A percentile compares a stretch with the other conserved stretches of the same genome.
Evolutionary conservation across 148 eudicot genomes (phyloP).

Genomic region (Amaranthus hypochondriacus): DNA sequence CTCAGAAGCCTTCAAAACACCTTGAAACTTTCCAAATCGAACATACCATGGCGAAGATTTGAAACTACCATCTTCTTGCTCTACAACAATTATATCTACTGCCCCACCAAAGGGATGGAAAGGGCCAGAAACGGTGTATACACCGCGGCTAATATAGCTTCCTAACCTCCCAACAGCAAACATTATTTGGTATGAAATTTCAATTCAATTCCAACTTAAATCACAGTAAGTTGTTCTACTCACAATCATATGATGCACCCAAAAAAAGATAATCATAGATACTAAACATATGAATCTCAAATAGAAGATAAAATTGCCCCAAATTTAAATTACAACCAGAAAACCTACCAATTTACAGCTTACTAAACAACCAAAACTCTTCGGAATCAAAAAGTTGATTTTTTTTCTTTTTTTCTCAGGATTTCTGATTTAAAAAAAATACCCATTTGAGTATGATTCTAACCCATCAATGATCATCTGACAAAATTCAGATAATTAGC

Average conservation of each 20-base stretch:
- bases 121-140: constrained; percentile 67
- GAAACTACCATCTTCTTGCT: constrained; percentile 77
- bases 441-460: constrained; percentile 10
- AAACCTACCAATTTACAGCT: constrained; percentile 13
- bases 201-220: constrained; percentile 9
- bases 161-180: constrained; percentile 82
- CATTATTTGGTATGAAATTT: constrained; percentile 38
- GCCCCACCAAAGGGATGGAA: constrained; percentile 97
- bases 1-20: constrained; percentile 74
- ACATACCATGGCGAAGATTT: constrained; percentile 98
- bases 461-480: neutral
- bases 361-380: constrained; percentile 2
- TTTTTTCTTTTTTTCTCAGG: neutral
- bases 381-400: neutral
- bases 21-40: constrained; percentile 91
- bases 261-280: neutral
- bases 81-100: constrained; percentile 89
- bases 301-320: constrained; percentile 1
- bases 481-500: constrained; percentile 5
- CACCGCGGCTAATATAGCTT: constrained; percentile 69
- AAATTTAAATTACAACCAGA: constrained; percentile 5
- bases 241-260: neutral
- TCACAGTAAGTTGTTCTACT: constrained; percentile 15
- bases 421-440: neutral
- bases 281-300: neutral